phyloP scores from a whole-genome alignment of 768 basidiomycete genomes.

The Mycena olivaceomarginata region DNA sequence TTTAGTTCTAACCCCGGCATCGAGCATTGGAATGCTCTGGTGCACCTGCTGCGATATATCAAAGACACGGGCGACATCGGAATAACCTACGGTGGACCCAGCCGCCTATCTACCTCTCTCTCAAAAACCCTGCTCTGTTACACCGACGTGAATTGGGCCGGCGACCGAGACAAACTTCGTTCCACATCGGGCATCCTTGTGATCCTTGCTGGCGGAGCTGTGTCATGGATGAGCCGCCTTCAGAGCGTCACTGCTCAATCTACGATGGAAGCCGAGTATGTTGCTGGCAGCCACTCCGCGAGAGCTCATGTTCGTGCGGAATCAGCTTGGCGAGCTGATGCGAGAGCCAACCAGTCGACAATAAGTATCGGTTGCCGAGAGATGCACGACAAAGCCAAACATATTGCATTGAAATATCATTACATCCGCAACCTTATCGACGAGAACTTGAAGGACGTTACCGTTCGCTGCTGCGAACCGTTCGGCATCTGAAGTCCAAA shows the following conservation, averaged over 20 bases:
- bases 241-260: slow-evolving; percentile 10
- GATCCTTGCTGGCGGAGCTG: neutral
- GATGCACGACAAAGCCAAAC: slow-evolving; percentile 21
- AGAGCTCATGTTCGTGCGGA: slow-evolving; percentile 12
- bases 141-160: slow-evolving; percentile 9
- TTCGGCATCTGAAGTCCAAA: too few species aligned
- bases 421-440: slow-evolving; percentile 17
- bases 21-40: slow-evolving; percentile 9
- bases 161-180: slow-evolving; percentile 10
- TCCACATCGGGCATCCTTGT: slow-evolving; percentile 7
- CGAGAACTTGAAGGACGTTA: neutral
- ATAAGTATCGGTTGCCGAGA: slow-evolving; percentile 1
- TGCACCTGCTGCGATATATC: slow-evolving; percentile 3
- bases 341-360: neutral
- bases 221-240: slow-evolving; percentile 2
- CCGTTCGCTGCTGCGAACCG: slow-evolving; percentile 2
- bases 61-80: neutral
- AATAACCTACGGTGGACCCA: neutral
- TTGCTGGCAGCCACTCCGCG: neutral
- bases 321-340: neutral
- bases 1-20: neutral
- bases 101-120: neutral
- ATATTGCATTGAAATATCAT: slow-evolving; percentile 11
- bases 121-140: neutral
- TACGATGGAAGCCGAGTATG: slow-evolving; percentile 21